Conservation (phyloP, 2,329 filamentous ascomycete species). For the Magnaporthiopsis incrustans region DNA sequence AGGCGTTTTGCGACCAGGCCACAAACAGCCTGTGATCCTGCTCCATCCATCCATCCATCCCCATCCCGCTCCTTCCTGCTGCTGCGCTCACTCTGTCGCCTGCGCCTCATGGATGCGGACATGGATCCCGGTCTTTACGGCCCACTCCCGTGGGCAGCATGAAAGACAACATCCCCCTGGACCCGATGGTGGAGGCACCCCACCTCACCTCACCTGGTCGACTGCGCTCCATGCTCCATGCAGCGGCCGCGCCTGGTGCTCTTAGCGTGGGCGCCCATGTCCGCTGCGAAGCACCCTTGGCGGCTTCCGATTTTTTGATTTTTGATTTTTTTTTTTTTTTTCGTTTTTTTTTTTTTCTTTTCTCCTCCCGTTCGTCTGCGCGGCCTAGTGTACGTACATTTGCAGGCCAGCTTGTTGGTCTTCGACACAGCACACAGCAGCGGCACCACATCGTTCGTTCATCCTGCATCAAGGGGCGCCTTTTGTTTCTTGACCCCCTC, state of each 20-base stretch:
- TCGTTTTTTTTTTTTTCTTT: background rate
- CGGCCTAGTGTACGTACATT: background rate
- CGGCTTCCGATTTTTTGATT: no score
- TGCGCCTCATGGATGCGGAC: no score
- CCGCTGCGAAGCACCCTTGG: background rate
- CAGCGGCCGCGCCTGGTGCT: background rate
- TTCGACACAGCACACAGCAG: background rate
- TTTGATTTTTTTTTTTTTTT: background rate
- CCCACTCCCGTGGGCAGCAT: background rate
- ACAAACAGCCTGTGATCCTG: background rate
- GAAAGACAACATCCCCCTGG: background rate
- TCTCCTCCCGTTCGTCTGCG: background rate
- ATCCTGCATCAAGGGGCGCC: background rate
- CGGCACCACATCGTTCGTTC: background rate
- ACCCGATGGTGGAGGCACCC: background rate
- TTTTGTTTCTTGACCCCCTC: background rate
- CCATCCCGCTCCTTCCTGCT: background rate
- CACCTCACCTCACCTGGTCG: background rate
- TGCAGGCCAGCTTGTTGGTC: background rate
- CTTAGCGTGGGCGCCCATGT: background rate
- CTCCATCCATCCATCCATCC: no score
- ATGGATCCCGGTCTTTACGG: background rate
- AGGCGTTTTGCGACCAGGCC: background rate
- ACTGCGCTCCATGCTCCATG: no score
- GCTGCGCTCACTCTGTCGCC: conserved; percentile 1